Conservation (phyloP, 2,329 filamentous ascomycete genomes). For the Venturia aucupariae region DNA sequence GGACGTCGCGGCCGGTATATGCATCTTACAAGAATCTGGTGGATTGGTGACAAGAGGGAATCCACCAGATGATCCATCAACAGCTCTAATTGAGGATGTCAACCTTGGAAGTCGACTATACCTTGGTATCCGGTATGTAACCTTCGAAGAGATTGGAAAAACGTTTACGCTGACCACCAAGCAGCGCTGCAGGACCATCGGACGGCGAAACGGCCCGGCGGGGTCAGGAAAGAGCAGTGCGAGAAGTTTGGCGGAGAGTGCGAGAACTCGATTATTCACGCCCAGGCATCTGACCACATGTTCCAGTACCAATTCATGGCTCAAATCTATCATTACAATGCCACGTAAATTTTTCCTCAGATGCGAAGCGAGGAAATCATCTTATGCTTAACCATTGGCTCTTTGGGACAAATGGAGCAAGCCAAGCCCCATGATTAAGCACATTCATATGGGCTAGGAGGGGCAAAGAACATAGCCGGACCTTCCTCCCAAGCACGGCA, state of each 20-base stretch:
- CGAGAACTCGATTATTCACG: conserved; percentile 56
- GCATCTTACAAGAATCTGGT: conserved; percentile 63
- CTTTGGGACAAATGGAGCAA: neutral
- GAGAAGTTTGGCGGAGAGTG: conserved; percentile 65
- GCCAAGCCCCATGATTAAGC: conserved; percentile 31
- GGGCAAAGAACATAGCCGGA: conserved; percentile 1
- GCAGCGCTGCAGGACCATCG: conserved; percentile 54
- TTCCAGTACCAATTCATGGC: neutral
- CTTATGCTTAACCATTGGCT: neutral
- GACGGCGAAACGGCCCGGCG: conserved; percentile 54
- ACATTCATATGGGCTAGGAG: neutral
- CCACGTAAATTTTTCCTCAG: neutral
- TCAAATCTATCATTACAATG: neutral
- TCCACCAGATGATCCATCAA: conserved; percentile 50
- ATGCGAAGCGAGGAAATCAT: neutral
- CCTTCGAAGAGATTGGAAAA: conserved; percentile 32
- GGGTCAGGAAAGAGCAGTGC: conserved; percentile 59
- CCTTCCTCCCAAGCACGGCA: neutral
- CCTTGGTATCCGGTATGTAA: conserved; percentile 45
- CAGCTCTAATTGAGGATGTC: conserved; percentile 49
- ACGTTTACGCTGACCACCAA: neutral
- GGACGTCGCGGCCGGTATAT: conserved; percentile 70
- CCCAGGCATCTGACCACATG: conserved; percentile 42
- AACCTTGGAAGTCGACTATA: conserved; percentile 60
- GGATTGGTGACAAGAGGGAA: conserved; percentile 67